phyloP scores from a whole-genome alignment of 257 asterid genomes.

The Solanum verrucosum region DNA sequence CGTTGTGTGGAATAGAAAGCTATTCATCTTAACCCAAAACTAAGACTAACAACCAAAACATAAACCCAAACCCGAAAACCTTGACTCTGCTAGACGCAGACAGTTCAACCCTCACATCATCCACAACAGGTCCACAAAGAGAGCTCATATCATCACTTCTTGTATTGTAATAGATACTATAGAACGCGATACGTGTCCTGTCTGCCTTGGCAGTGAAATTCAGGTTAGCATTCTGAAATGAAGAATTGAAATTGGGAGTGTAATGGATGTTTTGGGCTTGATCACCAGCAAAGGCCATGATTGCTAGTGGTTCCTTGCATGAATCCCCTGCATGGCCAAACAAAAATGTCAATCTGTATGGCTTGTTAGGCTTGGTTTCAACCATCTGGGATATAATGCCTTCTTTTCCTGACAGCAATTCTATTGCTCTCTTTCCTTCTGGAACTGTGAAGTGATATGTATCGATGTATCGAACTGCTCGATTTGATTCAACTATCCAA shows the following conservation, averaged over 20 bases:
- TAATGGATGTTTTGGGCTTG: constrained; percentile 51
- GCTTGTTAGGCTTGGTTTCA: constrained; percentile 61
- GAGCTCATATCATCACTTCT: constrained; percentile 90
- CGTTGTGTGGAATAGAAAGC: not conserved
- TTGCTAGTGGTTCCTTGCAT: constrained; percentile 76
- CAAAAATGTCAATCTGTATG: constrained; percentile 48
- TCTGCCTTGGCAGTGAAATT: constrained; percentile 85
- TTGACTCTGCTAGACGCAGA: constrained; percentile 23
- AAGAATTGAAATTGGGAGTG: constrained; percentile 42
- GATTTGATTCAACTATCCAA: constrained; percentile 92
- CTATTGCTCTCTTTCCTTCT: constrained; percentile 81
- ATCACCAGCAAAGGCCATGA: constrained; percentile 83
- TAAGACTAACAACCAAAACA: constrained; percentile 13
- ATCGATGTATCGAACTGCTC: constrained; percentile 87
- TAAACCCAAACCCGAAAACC: constrained; percentile 17
- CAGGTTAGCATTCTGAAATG: constrained; percentile 40
- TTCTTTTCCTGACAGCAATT: constrained; percentile 81
- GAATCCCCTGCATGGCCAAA: constrained; percentile 80
- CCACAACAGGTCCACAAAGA: constrained; percentile 90
- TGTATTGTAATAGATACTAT: constrained; percentile 86
- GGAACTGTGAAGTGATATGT: constrained; percentile 68
- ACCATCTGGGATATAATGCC: constrained; percentile 95
- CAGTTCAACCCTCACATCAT: constrained; percentile 64
- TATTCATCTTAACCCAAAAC: not conserved
- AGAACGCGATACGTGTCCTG: constrained; percentile 73